Evolutionary conservation across 805 yeast genomes (phyloP), one percentile per base, ranked within the genome.

Genomic region (Cyberlindnera petersonii): DNA sequence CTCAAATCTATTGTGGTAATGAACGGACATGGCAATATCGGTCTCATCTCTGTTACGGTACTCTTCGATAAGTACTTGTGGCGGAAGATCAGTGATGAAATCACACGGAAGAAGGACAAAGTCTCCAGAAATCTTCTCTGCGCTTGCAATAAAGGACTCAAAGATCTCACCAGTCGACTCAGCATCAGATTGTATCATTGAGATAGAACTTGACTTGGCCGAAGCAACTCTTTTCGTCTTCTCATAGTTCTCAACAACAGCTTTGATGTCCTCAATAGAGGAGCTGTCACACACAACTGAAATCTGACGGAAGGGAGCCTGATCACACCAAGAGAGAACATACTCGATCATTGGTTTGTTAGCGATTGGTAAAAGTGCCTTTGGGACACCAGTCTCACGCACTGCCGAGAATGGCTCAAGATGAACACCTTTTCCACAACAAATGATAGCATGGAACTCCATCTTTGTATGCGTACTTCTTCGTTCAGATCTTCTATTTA

Each of bases 41-140:
- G 68, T 64, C 28, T 75, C 82, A 17, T 74, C 76, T 52, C 80
- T 78, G 48, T 80, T 80, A 53, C 96, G 71, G 59, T 81, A 89
- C 35, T 82, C 84, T 55, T 91, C 95, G 31, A 88, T 77, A 23
- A 93, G 70, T 15, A 82, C 82, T 53, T 86, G 91, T 9, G 98
- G 96, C 4, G 96, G 95, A 26, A 91, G 68, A 57, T 89, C 91
- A 2, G 98, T 88, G 38, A 94, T 70, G 58, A 93, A 86, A 60
- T 94, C 98, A 65, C 97, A 91, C 7, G 98, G 97, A 39, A 93
- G 64, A 23, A 93, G 61, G n/a, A 88, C 86, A 54, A 87, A 81
- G 56, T 81, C 80, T 24, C 69, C 55, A 10, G 24, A 4, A 37
- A 58, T 6, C 14, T 29, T 36, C 14, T 64, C 53, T 38, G 63